Evolutionary conservation across 2,329 filamentous ascomycete species (phyloP), one percentile per base, ranked within the genome.

Genomic region (Coniella vitis): DNA sequence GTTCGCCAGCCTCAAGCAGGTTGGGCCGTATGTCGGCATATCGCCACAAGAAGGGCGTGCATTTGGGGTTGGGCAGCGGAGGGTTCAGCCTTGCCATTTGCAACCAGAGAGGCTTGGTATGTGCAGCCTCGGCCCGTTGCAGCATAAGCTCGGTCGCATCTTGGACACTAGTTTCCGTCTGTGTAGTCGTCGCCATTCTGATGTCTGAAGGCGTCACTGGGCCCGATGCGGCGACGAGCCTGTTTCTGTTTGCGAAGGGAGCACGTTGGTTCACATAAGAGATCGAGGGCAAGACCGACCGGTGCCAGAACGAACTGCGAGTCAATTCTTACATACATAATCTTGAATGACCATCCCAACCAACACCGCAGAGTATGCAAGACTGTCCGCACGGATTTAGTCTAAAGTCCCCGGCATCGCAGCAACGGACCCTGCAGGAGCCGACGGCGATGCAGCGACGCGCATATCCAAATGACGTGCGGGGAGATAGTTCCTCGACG

Each of bases 41-140:
- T 31, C 54, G 49, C 65, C 65, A 69, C 2, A 64, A 22, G 39
- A 60, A 52, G 0, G 71, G 69, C 2, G 63, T 49, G 13, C 61
- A 59, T 17, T 55, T 63, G 0, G 73, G 73, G 47, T 70, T 69
- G 5, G 72, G 73, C 4, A 60, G 51, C 1, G 71, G 68, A 4
- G 72, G 71, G 42, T 71, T 72, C 21, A 72, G 59, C 22, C 58
- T 59, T 9, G 56, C 54, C 69, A 74, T 74, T 49, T 72, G 67
- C 2, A 63, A 60, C 71, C 71, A 74, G 3, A 75, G 58, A 0
- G 71, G 71, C 40, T 55, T 58, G 4, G 57, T 59, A 34, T 59
- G 56, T 21, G 49, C 43, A 13, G 45, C 25, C 19, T 46, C 51
- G 9, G 51, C 51, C 10, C 39, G 36, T n/a, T 48, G 21, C 17